Evolutionary conservation across 148 eudicot genomes (phyloP), one percentile per base, ranked within the genome.

Genomic region (Fagopyrum tataricum): DNA sequence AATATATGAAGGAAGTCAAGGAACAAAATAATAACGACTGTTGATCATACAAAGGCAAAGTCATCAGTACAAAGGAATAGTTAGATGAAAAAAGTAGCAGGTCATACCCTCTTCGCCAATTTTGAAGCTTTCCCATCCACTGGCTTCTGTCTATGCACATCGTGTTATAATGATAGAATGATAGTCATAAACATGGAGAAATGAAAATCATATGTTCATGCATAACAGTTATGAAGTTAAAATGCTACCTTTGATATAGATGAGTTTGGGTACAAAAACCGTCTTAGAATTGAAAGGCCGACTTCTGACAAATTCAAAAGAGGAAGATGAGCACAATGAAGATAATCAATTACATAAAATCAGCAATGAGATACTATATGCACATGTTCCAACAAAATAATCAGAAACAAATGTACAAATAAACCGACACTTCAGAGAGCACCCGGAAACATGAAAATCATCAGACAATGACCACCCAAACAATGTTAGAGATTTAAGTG

Each of bases 21-120:
- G 20, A 56, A 56, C 41, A 61, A 46, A 10, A 46, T 8, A 8
- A 13, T 7, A 46, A 12, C 12, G 49, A 7, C 13, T 46, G 49
- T 46, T 6, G 41, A 10, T 61, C 37, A 56, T 56, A 56, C 37
- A 56, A 56, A 24, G 40, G 67, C 67, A 4, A 61, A 24, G 41
- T 13, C 41, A 61, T 12, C 17, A 26, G 10, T 48, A 46, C 3
- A 6, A 72, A 10, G 56, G 18, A 17, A 15, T 31, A 52, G 7
- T 44, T 71, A 43, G 49, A 41, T 37, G 17, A 20, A 48, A 74
- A 0, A 51, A 47, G 41, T 8, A 72, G 20, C 26, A 69, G 40
- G 13, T 0, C 81, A 74, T 83, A 96, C 97, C 91, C 99, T 86
- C 82, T 96, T 96, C 52, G 97, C 97, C 79, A 96, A 89, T 80